Evolutionary conservation across 257 asterid genomes (phyloP).

Genomic region (Paulownia fortunei): DNA sequence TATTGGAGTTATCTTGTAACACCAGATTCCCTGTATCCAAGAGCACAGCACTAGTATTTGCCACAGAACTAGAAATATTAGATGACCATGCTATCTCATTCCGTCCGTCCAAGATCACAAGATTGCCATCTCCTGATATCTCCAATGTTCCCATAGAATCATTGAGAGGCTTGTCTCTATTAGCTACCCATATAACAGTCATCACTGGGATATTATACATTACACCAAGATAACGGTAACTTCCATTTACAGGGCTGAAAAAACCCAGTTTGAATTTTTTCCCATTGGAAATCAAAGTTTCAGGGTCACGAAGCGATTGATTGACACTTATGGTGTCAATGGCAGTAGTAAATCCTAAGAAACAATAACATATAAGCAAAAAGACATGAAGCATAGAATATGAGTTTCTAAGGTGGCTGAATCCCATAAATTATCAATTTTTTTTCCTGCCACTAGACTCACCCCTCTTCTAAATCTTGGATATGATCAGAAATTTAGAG

Average conservation of each 20-base stretch:
- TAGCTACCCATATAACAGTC: conserved; percentile 58
- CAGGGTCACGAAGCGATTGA: conserved; percentile 42
- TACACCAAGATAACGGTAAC: conserved; percentile 52
- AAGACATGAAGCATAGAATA: not conserved
- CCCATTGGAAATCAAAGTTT: conserved; percentile 40
- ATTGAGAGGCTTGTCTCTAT: conserved; percentile 42
- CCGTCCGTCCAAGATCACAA: conserved; percentile 47
- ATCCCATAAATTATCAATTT: not conserved
- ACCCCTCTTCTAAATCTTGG: not conserved
- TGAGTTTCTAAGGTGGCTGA: not conserved
- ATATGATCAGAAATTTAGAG: not conserved
- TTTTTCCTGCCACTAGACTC: not conserved
- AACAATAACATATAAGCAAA: not conserved
- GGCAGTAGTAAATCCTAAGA: conserved; percentile 19
- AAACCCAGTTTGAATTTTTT: conserved; percentile 45
- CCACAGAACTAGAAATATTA: conserved; percentile 5
- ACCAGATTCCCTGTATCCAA: conserved; percentile 52
- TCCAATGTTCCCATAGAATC: conserved; percentile 33
- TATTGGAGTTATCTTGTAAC: not conserved
- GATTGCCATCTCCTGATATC: conserved; percentile 44
- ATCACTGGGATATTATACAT: conserved; percentile 38
- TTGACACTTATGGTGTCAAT: conserved; percentile 31
- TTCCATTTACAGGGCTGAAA: conserved; percentile 41
- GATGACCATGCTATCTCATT: conserved; percentile 45
- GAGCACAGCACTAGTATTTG: conserved; percentile 40